Evolutionary conservation across 2,329 filamentous ascomycete genomes (phyloP).

Genomic region (Aspergillus brunneoviolaceus): DNA sequence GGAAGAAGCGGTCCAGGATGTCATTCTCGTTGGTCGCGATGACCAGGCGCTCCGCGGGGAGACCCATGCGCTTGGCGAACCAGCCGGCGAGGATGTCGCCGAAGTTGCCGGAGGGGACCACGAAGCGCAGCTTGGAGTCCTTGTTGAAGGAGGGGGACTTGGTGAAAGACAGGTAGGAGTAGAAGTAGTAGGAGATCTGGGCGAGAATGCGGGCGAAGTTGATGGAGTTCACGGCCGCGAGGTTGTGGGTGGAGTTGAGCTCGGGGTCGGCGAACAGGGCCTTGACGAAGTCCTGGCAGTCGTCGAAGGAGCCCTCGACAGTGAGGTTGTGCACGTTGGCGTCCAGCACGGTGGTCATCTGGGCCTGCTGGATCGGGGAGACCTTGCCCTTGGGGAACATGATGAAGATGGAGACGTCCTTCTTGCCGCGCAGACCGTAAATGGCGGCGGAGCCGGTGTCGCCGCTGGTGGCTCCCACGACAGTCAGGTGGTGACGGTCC

Average conservation of each 20-base stretch:
- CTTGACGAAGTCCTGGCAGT: slow-evolving; percentile 97
- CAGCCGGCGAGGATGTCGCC: slow-evolving; percentile 87
- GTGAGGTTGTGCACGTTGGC: slow-evolving; percentile 89
- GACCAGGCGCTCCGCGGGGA: slow-evolving; percentile 83
- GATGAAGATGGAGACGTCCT: slow-evolving; percentile 95
- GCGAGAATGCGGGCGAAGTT: slow-evolving; percentile 95
- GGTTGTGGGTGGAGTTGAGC: slow-evolving; percentile 76
- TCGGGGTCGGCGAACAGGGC: slow-evolving; percentile 83
- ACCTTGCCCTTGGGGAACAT: slow-evolving; percentile 88
- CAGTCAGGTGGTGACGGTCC: slow-evolving; percentile 76
- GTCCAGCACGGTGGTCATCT: slow-evolving; percentile 94
- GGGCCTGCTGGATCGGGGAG: slow-evolving; percentile 87
- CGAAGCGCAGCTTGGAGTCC: slow-evolving; percentile 66
- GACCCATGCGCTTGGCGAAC: slow-evolving; percentile 86
- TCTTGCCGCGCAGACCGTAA: slow-evolving; percentile 90
- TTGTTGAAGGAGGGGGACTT: slow-evolving; percentile 61
- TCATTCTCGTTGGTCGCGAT: slow-evolving; percentile 98
- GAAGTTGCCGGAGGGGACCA: slow-evolving; percentile 95
- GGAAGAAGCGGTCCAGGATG: slow-evolving; percentile 93
- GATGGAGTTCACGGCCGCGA: slow-evolving; percentile 94
- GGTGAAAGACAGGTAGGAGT: slow-evolving; percentile 82
- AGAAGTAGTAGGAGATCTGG: slow-evolving; percentile 96
- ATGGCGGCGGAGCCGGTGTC: slow-evolving; percentile 92
- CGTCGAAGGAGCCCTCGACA: slow-evolving; percentile 88
- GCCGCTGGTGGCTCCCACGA: slow-evolving; percentile 83